phyloP scores from a whole-genome alignment of 148 eudicot genomes.

The Polygonum maritimum region DNA sequence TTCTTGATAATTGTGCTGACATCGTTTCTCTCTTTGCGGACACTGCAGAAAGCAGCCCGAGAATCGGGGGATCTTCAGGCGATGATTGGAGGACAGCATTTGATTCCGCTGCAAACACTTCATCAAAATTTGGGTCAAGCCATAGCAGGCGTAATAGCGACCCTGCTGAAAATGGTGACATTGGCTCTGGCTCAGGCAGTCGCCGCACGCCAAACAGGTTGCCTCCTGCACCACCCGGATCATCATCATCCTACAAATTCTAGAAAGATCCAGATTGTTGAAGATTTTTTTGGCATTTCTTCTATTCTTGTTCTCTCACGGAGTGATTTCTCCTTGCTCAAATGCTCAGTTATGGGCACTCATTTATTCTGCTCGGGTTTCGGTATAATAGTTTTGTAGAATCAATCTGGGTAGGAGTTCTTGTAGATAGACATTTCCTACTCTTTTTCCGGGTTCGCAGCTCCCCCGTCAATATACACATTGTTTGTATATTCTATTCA shows the following conservation, averaged over 20 bases:
- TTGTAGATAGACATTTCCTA: constrained; percentile 49
- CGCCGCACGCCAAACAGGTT: constrained; percentile 87
- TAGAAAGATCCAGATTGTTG: constrained; percentile 23
- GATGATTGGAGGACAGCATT: constrained; percentile 98
- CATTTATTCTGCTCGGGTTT: constrained; percentile 29
- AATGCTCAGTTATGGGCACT: constrained; percentile 17
- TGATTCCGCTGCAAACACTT: constrained; percentile 88
- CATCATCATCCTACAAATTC: constrained; percentile 55
- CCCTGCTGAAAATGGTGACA: constrained; percentile 74
- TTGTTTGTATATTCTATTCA: neutral
- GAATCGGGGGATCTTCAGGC: constrained; percentile 49
- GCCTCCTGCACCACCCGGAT: constrained; percentile 83
- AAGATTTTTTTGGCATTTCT: constrained; percentile 14
- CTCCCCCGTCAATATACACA: neutral
- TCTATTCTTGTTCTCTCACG: constrained; percentile 37
- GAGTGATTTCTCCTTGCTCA: constrained; percentile 28
- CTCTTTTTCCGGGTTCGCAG: neutral
- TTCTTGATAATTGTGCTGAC: neutral
- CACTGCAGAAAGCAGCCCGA: constrained; percentile 84
- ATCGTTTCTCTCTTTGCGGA: neutral
- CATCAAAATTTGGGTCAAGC: constrained; percentile 44
- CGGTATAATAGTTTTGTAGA: constrained; percentile 41
- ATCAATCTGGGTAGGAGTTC: constrained; percentile 26
- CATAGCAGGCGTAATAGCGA: constrained; percentile 69
- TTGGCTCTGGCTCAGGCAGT: constrained; percentile 43